A percentile compares a stretch with the other conserved stretches of the same genome.
These are phyloP conservation scores for Russula vinacea DNA, from an alignment of 768 basidiomycete species.

Conservation along the genomic window DNA sequence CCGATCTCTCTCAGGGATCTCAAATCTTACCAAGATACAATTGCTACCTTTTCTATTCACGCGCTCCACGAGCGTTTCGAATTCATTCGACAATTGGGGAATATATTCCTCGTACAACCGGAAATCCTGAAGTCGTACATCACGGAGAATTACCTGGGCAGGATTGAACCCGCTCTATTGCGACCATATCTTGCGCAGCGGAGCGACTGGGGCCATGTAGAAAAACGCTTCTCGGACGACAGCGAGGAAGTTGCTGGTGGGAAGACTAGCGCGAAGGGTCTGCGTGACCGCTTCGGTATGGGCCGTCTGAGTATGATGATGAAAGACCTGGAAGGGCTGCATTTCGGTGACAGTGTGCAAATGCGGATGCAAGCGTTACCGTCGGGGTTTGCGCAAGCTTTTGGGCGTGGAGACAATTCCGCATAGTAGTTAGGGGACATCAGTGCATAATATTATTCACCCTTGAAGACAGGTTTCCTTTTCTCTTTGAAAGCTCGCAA, in stretches of 20 bases:
- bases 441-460: conserved; percentile 50
- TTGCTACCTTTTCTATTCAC: conserved; percentile 77
- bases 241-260: conserved; percentile 39
- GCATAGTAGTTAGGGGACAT: conserved; percentile 13
- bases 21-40: conserved; percentile 91
- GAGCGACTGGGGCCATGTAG: conserved; percentile 86
- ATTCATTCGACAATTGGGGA: conserved; percentile 95
- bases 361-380: conserved; percentile 58
- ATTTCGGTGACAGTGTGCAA: conserved; percentile 50
- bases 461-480: conserved; percentile 71
- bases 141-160: conserved; percentile 87
- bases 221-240: conserved; percentile 64
- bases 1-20: conserved; percentile 63
- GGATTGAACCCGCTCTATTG: conserved; percentile 82
- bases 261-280: conserved; percentile 48
- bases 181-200: conserved; percentile 89
- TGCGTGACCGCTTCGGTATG: conserved; percentile 60
- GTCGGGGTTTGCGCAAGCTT: conserved; percentile 49
- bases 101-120: conserved; percentile 93
- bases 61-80: conserved; percentile 93
- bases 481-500: conserved; percentile 85
- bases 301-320: conserved; percentile 79
- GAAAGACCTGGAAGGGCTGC: conserved; percentile 77
- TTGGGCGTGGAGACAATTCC: conserved; percentile 33
- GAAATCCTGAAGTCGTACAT: conserved; percentile 95